A percentile compares a stretch with the other conserved stretches of the same genome.
Conservation (phyloP, 1,284 basidiomycete genomes). For the Fomitopsis palustris region DNA sequence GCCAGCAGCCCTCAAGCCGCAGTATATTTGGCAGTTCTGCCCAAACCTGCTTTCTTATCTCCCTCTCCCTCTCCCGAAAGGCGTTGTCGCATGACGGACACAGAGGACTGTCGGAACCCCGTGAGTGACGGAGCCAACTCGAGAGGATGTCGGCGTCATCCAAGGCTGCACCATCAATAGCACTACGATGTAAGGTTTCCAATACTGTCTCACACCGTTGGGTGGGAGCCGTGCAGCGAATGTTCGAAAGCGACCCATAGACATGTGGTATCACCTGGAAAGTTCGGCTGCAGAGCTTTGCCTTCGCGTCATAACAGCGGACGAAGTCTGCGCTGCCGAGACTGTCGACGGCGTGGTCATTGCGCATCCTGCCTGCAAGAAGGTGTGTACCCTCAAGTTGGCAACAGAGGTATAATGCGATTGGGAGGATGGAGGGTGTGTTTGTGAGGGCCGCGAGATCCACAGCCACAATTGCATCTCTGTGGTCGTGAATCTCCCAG, state of each 20-base stretch:
- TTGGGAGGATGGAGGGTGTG: slow-evolving; percentile 4
- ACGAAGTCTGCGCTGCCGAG: background rate
- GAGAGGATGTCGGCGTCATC: background rate
- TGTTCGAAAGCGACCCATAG: background rate
- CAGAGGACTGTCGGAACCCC: background rate
- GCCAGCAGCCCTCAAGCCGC: too few species aligned
- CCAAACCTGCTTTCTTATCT: background rate
- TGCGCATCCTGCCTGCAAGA: background rate
- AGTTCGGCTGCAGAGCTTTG: background rate
- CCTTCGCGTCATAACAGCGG: background rate
- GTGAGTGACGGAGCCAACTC: background rate
- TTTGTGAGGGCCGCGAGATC: slow-evolving; percentile 6
- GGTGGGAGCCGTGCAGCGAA: background rate
- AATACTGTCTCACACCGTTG: background rate
- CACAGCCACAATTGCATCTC: slow-evolving; percentile 4
- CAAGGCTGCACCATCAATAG: background rate
- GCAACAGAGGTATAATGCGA: slow-evolving; percentile 6
- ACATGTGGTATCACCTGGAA: background rate
- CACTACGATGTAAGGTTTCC: background rate
- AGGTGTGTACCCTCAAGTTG: background rate
- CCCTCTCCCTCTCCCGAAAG: background rate
- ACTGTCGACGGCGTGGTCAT: background rate
- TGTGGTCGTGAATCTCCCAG: background rate
- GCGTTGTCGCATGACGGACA: background rate
- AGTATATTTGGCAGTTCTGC: background rate